Conservation (phyloP, 148 eudicot genomes). For the Chenopodium suecicum region DNA sequence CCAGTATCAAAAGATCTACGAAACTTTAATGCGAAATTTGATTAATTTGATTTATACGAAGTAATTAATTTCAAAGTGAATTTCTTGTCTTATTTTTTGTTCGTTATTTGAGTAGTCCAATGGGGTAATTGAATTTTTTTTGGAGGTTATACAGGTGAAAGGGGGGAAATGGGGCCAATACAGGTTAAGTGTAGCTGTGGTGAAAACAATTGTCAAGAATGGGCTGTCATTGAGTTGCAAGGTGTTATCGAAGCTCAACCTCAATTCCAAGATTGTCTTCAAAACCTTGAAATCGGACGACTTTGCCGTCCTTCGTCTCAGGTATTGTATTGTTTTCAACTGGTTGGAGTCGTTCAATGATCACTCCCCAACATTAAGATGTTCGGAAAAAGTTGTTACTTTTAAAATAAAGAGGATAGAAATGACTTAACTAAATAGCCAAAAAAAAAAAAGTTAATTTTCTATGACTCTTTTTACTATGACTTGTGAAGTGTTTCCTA, state of each 20-base stretch:
- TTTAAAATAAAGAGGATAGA: too few relatives aligned
- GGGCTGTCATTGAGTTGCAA: constrained; percentile 90
- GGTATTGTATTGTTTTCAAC: constrained; percentile 30
- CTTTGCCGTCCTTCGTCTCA: constrained; percentile 85
- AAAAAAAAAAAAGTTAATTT: too few relatives aligned
- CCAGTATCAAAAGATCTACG: too few relatives aligned
- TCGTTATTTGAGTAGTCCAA: background rate
- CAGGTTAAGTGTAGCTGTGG: constrained; percentile 81
- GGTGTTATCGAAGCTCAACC: constrained; percentile 79
- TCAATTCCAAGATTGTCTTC: constrained; percentile 46
- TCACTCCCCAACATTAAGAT: too few relatives aligned
- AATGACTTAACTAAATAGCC: too few relatives aligned
- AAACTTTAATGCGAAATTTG: too few relatives aligned
- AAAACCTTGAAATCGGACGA: constrained; percentile 67
- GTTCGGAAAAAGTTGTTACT: background rate
- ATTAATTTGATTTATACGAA: too few relatives aligned
- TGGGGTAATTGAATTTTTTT: too few relatives aligned
- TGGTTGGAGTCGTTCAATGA: too few relatives aligned
- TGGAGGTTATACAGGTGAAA: background rate
- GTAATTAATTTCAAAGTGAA: too few relatives aligned
- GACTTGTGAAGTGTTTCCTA: too few relatives aligned
- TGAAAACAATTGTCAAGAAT: constrained; percentile 69
- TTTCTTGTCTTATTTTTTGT: background rate
- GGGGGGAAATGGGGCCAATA: constrained; percentile 33
- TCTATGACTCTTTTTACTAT: too few relatives aligned